Evolutionary conservation across 306 rosid species (phyloP).

Genomic region (Aeschynomene evenia): DNA sequence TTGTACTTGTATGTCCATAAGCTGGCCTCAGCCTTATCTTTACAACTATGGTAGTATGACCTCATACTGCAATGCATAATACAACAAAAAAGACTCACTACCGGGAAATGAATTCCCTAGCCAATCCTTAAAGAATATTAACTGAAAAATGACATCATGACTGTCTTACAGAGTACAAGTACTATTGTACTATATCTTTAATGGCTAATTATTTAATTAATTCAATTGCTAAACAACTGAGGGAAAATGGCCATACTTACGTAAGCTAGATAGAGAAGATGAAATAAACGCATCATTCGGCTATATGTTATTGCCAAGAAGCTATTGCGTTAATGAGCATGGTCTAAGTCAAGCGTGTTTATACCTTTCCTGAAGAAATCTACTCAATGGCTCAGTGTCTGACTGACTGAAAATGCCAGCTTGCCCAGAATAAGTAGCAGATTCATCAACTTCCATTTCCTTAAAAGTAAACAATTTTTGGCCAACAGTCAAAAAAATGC

Average conservation of each 20-base stretch:
- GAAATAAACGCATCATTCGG: background rate
- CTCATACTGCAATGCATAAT: constrained; percentile 56
- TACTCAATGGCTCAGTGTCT: constrained; percentile 47
- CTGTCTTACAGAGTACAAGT: constrained; percentile 1
- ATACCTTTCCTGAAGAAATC: constrained; percentile 81
- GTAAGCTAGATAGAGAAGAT: background rate
- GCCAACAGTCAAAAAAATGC: constrained; percentile 24
- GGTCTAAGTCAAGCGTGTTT: constrained; percentile 13
- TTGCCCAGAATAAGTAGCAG: constrained; percentile 31
- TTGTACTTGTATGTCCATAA: constrained; percentile 80
- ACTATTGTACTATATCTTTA: background rate
- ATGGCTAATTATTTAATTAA: background rate
- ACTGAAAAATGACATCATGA: constrained; percentile 3
- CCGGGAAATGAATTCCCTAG: constrained; percentile 16
- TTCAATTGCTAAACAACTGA: background rate
- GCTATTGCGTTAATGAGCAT: constrained; percentile 5
- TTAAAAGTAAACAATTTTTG: constrained; percentile 31
- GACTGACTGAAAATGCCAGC: constrained; percentile 40
- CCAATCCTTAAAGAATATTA: constrained; percentile 7
- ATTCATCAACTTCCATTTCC: constrained; percentile 40
- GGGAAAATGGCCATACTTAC: constrained; percentile 10
- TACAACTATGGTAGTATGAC: constrained; percentile 48
- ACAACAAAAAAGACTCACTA: constrained; percentile 18
- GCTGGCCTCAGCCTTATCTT: constrained; percentile 43
- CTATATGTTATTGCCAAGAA: constrained; percentile 12